phyloP scores from a whole-genome alignment of 2,329 filamentous ascomycete species.

The Fusarium sarcochroum region DNA sequence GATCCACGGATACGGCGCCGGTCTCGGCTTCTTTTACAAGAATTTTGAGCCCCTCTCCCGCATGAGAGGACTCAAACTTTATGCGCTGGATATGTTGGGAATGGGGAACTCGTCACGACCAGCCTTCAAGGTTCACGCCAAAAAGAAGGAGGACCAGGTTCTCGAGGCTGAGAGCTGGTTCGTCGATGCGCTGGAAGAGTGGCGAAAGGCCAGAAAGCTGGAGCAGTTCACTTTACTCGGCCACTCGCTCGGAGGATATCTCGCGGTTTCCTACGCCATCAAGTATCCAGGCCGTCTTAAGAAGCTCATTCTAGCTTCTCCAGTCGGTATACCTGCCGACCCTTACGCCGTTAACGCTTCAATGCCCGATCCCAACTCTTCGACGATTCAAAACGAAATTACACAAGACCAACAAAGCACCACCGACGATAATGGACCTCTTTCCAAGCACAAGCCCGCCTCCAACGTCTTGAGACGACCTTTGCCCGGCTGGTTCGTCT shows the following conservation, averaged over 20 bases:
- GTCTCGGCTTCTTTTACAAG: constrained; percentile 97
- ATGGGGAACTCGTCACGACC: constrained; percentile 93
- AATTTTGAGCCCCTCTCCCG: constrained; percentile 93
- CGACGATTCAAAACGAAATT: constrained; percentile 83
- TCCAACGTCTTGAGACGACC: constrained; percentile 63
- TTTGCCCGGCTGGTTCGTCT: constrained; percentile 88
- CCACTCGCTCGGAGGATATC: constrained; percentile 94
- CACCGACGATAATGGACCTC: constrained; percentile 55
- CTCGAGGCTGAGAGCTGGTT: constrained; percentile 95
- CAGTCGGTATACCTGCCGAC: constrained; percentile 94
- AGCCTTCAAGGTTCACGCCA: constrained; percentile 85
- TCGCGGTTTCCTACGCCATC: constrained; percentile 93
- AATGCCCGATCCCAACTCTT: constrained; percentile 82
- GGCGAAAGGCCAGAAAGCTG: constrained; percentile 89
- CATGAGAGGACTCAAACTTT: constrained; percentile 85
- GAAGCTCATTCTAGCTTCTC: constrained; percentile 95
- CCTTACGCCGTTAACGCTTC: constrained; percentile 87
- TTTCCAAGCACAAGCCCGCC: constrained; percentile 53
- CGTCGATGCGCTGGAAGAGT: constrained; percentile 95
- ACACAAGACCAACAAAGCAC: constrained; percentile 77
- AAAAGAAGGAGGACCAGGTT: constrained; percentile 84
- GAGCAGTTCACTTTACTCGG: constrained; percentile 94
- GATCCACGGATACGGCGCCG: constrained; percentile 96
- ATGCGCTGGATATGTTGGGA: constrained; percentile 93
- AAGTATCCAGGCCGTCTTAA: constrained; percentile 97